Conservation (phyloP, 495 filamentous ascomycete genomes). For the Jackrogersella minutella region DNA sequence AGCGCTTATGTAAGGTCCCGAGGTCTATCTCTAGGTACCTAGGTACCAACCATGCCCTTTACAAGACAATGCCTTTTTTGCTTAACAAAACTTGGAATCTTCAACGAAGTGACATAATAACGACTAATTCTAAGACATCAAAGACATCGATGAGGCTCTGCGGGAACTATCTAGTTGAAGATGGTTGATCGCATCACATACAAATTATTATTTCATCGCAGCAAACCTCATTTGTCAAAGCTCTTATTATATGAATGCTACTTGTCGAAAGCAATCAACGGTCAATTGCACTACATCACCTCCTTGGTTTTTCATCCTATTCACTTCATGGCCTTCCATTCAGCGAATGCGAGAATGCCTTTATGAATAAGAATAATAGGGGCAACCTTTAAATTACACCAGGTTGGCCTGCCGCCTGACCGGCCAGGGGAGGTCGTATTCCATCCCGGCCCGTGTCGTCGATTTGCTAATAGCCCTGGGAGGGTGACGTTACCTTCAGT, state of each 20-base stretch:
- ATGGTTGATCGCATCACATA: neutral
- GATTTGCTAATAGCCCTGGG: constrained; percentile 12
- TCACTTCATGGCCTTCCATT: neutral
- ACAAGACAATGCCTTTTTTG: neutral
- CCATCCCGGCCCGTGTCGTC: constrained; percentile 2
- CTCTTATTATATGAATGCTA: neutral
- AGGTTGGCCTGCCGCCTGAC: no score
- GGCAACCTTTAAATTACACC: no score
- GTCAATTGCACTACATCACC: neutral
- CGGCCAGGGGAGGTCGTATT: constrained; percentile 10
- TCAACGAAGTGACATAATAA: neutral
- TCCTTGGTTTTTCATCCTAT: neutral
- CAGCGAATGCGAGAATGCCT: constrained; percentile 6
- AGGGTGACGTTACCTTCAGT: constrained; percentile 27
- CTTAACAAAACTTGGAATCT: no score
- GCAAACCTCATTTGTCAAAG: neutral
- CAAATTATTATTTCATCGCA: neutral
- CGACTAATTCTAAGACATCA: neutral
- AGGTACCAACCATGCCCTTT: neutral
- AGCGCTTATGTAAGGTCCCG: no score
- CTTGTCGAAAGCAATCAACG: neutral
- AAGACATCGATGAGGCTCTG: neutral
- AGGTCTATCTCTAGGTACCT: no score
- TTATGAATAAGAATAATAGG: constrained; percentile 9
- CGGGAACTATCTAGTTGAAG: neutral